Percentiles rank a stretch among this genome's conserved stretches.
phyloP scores from a whole-genome alignment of 2,329 filamentous ascomycete species.

The Cordyceps militaris region DNA sequence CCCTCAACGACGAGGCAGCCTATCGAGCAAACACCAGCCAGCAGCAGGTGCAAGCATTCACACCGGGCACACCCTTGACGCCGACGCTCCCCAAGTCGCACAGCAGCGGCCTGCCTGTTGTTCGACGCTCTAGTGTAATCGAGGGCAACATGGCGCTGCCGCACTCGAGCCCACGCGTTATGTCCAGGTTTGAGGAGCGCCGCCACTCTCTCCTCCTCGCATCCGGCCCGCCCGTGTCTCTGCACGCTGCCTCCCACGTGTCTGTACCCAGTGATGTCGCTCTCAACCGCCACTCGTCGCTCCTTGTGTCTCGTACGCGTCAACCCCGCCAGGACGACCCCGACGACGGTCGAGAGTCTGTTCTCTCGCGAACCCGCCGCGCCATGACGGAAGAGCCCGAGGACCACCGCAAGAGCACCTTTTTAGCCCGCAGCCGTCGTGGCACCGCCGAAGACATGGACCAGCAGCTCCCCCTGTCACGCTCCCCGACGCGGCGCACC shows the following conservation, averaged over 20 bases:
- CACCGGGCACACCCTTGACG: conserved; percentile 27
- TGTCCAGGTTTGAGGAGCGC: conserved; percentile 48
- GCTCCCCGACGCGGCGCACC: conserved; percentile 49
- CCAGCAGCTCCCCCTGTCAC: conserved; percentile 46
- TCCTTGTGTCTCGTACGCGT: conserved; percentile 36
- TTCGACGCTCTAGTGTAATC: conserved; percentile 36
- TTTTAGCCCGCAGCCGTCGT: conserved; percentile 40
- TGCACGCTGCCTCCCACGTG: conserved; percentile 32
- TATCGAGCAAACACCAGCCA: conserved; percentile 20
- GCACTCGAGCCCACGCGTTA: conserved; percentile 39
- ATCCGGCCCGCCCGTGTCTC: conserved; percentile 40
- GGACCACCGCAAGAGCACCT: conserved; percentile 36
- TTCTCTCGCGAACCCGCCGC: conserved; percentile 33
- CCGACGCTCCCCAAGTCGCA: conserved; percentile 39
- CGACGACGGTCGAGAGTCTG: conserved; percentile 33
- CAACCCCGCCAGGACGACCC: conserved; percentile 40
- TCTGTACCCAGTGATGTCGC: conserved; percentile 30
- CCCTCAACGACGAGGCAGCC: conserved; percentile 58
- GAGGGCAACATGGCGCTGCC: conserved; percentile 33
- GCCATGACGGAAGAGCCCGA: conserved; percentile 43
- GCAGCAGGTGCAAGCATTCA: conserved; percentile 5
- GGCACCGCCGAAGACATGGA: conserved; percentile 42
- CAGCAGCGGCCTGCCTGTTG: conserved; percentile 26
- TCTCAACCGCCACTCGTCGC: conserved; percentile 44
- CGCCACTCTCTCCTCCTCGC: conserved; percentile 40